Evolutionary conservation across 352 stramenopile species (phyloP), one percentile per base, ranked within the genome.

Genomic region (Globisporangium ultimum): DNA sequence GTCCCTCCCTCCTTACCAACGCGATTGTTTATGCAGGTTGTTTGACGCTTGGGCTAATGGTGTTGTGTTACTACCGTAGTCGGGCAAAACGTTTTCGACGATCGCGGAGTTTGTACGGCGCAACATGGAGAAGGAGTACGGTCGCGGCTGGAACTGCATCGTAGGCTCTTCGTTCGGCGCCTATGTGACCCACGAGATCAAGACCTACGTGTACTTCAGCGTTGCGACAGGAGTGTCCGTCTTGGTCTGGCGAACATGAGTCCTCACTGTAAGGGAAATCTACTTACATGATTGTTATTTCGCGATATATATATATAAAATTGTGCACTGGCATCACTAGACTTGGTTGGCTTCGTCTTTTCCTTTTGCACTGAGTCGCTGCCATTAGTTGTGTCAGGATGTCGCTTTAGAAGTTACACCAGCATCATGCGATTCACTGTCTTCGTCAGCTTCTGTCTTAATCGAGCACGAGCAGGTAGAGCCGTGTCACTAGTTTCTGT

Each of bases 151-250:
- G 92, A 98, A 98, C 70, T 96, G 88, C 60, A 74, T 98, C 54
- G 90, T 98, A 40, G 93, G 91, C 22, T 81, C 83, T 45, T 95
- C 74, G 32, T 98, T 98, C 66, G 92, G 92, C 32, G 89, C 89
- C 40, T 98, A 96, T 68, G 93, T 98, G 55, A 98, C 93, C 20
- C 93, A 98, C 68, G 91, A 98, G 67, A 97, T 98, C 66, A 98
- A 98, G 66, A 97, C 89, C 15, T 98, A 98, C 70, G 91, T 98
- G 48, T 98, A 98, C 75, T 97, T 98, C 53, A 97, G 88, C 53
- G 91, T 98, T 21, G 87, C 90, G 0, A 78, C 88, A 0, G 89
- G 92, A 2, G 90, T 98, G 40, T 97, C 89, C 20, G 86, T 98
- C 17, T 72, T 98, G 9, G 76, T 98, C 13, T 98, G 93, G 92